Evolutionary conservation across 352 stramenopile species (phyloP).

Genomic region (Blastocystis sp.): DNA sequence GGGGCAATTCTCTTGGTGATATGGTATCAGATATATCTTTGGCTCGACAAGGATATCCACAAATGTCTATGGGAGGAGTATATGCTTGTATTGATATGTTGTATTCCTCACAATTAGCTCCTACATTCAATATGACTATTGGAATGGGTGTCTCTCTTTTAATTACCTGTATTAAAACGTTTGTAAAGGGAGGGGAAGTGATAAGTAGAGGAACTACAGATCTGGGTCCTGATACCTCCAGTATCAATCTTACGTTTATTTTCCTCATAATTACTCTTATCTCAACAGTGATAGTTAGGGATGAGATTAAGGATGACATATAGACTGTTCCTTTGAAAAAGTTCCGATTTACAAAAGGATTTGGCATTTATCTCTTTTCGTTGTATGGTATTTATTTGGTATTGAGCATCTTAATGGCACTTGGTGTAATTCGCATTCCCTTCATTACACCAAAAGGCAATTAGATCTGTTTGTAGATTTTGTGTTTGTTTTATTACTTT

Average conservation of each 20-base stretch:
- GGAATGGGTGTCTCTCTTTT: slow-evolving; percentile 69
- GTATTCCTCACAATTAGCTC: slow-evolving; percentile 8
- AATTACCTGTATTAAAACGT: slow-evolving; percentile 63
- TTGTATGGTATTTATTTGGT: slow-evolving; percentile 69
- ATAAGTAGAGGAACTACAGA: slow-evolving; percentile 39
- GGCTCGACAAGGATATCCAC: slow-evolving; percentile 76
- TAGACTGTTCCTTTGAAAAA: slow-evolving; percentile 8
- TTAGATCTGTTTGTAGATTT: neutral
- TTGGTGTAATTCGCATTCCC: slow-evolving; percentile 42
- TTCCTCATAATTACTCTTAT: slow-evolving; percentile 68
- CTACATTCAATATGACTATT: slow-evolving; percentile 72
- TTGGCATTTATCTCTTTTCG: slow-evolving; percentile 67
- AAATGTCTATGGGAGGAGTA: slow-evolving; percentile 74
- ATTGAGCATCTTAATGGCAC: slow-evolving; percentile 25
- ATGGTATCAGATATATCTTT: slow-evolving; percentile 82
- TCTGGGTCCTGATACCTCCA: slow-evolving; percentile 59
- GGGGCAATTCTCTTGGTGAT: slow-evolving; percentile 83
- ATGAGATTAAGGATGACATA: neutral
- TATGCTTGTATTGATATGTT: slow-evolving; percentile 69
- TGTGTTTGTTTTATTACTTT: neutral
- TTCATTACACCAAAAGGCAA: slow-evolving; percentile 58
- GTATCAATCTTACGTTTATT: slow-evolving; percentile 68
- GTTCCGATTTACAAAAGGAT: slow-evolving; percentile 62
- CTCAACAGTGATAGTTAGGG: slow-evolving; percentile 55
- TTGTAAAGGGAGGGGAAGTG: slow-evolving; percentile 2